Percentiles rank a stretch among this genome's conserved stretches.
Conservation (phyloP, 441 rosid genomes). For the Melastoma candidum region DNA sequence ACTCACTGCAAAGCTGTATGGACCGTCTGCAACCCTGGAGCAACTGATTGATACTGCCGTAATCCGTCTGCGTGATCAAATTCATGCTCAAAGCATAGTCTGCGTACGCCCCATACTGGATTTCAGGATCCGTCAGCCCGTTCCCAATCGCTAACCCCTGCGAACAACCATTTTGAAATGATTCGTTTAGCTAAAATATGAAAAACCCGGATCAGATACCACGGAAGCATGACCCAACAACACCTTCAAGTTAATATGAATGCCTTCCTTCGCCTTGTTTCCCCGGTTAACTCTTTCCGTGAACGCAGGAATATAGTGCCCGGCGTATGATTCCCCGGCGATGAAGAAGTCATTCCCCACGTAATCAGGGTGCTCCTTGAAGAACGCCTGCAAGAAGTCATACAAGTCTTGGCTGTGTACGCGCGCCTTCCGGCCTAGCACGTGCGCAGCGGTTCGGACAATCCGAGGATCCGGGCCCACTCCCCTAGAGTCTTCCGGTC, state of each 20-base stretch:
- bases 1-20: constrained; percentile 38
- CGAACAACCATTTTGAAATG: neutral
- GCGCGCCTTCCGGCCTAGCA: no score
- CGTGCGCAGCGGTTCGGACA: no score
- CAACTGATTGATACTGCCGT: constrained; percentile 27
- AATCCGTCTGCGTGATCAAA: constrained; percentile 34
- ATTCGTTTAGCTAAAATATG: neutral
- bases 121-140: constrained; percentile 60
- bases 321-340: constrained; percentile 88
- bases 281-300: constrained; percentile 58
- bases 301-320: constrained; percentile 80
- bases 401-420: constrained; percentile 66
- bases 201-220: neutral
- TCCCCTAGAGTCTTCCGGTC: no score
- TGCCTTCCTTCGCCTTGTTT: constrained; percentile 67
- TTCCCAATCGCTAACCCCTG: constrained; percentile 93
- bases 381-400: constrained; percentile 84
- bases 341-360: constrained; percentile 62
- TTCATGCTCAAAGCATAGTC: constrained; percentile 60
- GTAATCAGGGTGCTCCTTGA: constrained; percentile 47
- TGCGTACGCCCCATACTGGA: constrained; percentile 59
- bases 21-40: constrained; percentile 31
- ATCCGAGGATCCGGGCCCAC: no score
- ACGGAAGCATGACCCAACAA: neutral
- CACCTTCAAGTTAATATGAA: constrained; percentile 73